These are phyloP conservation scores for Jamesozyma gamospora DNA, from an alignment of 805 yeast genomes.

Conservation along the genomic window DNA sequence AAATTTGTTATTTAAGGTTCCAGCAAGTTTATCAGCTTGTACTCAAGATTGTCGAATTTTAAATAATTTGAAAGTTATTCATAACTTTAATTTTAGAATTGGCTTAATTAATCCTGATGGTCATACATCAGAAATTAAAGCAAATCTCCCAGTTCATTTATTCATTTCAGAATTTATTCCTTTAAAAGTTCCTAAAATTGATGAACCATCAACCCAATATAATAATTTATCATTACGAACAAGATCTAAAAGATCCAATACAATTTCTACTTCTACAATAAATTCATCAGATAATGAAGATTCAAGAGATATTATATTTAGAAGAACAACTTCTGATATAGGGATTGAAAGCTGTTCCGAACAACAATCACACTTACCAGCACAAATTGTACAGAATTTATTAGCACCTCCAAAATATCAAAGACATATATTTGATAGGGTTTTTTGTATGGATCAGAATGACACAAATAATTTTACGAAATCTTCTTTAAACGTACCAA, in stretches of 20 bases:
- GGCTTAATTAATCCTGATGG: constrained; percentile 82
- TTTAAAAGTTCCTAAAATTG: constrained; percentile 29
- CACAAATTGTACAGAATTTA: constrained; percentile 25
- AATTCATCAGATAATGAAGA: not conserved
- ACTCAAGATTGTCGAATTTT: constrained; percentile 81
- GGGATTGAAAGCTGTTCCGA: too few species aligned
- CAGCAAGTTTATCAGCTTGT: constrained; percentile 61
- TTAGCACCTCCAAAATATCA: constrained; percentile 82
- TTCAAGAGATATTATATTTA: not conserved
- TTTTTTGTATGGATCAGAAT: not conserved
- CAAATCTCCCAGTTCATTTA: constrained; percentile 71
- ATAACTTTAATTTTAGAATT: constrained; percentile 73
- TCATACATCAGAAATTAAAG: constrained; percentile 83
- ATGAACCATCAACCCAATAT: not conserved
- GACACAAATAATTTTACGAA: not conserved
- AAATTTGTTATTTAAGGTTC: constrained; percentile 49
- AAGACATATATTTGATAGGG: constrained; percentile 53
- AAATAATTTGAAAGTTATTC: constrained; percentile 69
- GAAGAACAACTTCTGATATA: not conserved
- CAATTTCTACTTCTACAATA: not conserved
- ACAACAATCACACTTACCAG: not conserved
- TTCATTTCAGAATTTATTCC: constrained; percentile 80
- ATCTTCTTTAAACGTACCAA: constrained; percentile 31
- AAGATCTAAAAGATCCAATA: not conserved
- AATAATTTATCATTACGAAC: not conserved